A percentile compares a stretch with the other conserved stretches of the same genome.
Evolutionary conservation across 2,329 filamentous ascomycete species (phyloP).

Genomic region (Curvularia sp.): DNA sequence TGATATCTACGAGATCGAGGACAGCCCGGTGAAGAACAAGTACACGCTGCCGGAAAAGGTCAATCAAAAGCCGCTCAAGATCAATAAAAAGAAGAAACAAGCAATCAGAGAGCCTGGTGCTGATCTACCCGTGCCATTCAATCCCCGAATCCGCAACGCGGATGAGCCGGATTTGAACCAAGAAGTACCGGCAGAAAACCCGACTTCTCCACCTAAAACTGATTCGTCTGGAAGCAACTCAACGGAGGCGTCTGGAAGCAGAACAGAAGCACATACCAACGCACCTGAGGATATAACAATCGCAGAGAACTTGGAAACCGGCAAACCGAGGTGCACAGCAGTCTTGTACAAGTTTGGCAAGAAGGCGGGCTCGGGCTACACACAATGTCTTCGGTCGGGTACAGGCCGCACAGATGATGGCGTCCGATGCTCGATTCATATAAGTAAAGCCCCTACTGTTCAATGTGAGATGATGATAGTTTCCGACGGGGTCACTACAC

Average conservation of each 20-base stretch:
- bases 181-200: neutral
- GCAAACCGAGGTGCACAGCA: conserved; percentile 15
- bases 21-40: conserved; percentile 30
- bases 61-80: conserved; percentile 20
- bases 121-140: neutral
- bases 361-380: conserved; percentile 5
- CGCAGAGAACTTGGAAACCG: conserved; percentile 6
- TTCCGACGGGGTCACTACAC: neutral
- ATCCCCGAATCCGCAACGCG: neutral
- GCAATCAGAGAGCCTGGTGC: neutral
- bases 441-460: neutral
- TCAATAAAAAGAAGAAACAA: neutral
- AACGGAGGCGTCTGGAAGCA: neutral
- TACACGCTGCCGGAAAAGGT: conserved; percentile 17
- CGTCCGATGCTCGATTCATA: conserved; percentile 12
- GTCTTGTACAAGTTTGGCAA: conserved; percentile 12
- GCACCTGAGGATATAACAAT: conserved; percentile 1
- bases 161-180: neutral
- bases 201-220: conserved; percentile 1
- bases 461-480: conserved; percentile 6
- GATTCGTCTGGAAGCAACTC: neutral
- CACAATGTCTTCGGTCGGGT: conserved; percentile 16
- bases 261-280: neutral
- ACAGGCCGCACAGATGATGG: conserved; percentile 4
- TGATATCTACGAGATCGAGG: conserved; percentile 28